phyloP scores from a whole-genome alignment of 2,329 filamentous ascomycete genomes.

The Aciculosporium take region DNA sequence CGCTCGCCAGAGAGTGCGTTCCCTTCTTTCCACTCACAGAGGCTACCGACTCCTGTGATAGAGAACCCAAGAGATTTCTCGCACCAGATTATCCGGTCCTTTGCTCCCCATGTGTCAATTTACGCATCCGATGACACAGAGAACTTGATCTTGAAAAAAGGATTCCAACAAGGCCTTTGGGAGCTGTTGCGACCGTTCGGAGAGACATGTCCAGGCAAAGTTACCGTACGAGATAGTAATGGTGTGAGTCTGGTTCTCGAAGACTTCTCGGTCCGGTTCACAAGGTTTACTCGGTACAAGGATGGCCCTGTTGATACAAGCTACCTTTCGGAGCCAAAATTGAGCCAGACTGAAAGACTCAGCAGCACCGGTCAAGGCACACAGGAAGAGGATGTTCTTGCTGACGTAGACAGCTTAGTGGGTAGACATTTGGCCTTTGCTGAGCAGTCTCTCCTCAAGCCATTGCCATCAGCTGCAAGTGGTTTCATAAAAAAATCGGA shows the following conservation, averaged over 20 bases:
- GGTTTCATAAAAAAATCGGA: constrained; percentile 29
- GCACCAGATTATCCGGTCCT: constrained; percentile 63
- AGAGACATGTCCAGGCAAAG: constrained; percentile 72
- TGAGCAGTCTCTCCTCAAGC: constrained; percentile 40
- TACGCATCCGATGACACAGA: constrained; percentile 81
- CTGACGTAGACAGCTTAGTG: constrained; percentile 66
- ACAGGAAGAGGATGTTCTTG: constrained; percentile 25
- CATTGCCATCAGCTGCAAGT: constrained; percentile 20
- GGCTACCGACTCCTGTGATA: constrained; percentile 28
- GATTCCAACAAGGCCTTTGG: constrained; percentile 67
- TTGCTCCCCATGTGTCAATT: constrained; percentile 78
- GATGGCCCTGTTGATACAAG: constrained; percentile 32
- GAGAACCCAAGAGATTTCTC: constrained; percentile 40
- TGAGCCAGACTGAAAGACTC: constrained; percentile 23
- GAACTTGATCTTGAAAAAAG: constrained; percentile 65
- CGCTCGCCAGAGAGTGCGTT: constrained; percentile 45
- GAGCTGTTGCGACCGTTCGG: constrained; percentile 84
- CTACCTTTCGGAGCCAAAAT: constrained; percentile 14
- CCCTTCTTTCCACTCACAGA: constrained; percentile 29
- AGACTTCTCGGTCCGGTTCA: constrained; percentile 81
- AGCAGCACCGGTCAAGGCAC: constrained; percentile 15
- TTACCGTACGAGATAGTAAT: constrained; percentile 80
- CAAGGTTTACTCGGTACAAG: constrained; percentile 48
- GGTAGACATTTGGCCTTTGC: constrained; percentile 65
- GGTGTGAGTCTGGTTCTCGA: constrained; percentile 73